These are phyloP conservation scores for Begonia peltatifolia DNA, from an alignment of 306 rosid species.

Conservation along the genomic window DNA sequence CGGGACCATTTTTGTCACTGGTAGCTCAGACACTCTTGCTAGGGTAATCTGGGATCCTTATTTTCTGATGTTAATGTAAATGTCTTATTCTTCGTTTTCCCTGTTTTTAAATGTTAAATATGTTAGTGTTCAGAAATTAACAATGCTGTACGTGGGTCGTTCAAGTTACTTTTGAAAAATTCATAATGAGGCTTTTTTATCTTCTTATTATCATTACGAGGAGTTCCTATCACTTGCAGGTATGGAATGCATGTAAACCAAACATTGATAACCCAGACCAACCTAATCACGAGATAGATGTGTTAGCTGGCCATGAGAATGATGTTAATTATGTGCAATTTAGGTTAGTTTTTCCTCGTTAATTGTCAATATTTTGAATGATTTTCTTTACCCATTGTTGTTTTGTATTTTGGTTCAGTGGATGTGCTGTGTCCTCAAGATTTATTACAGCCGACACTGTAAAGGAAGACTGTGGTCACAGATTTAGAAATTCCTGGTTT, in stretches of 20 bases:
- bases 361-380: neutral
- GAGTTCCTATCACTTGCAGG: slow-evolving; percentile 31
- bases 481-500: slow-evolving; percentile 68
- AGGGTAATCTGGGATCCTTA: slow-evolving; percentile 31
- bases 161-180: too few relatives aligned
- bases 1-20: slow-evolving; percentile 87
- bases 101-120: too few relatives aligned
- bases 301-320: slow-evolving; percentile 79
- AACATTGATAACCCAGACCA: slow-evolving; percentile 38
- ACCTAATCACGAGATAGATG: slow-evolving; percentile 55
- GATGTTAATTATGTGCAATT: slow-evolving; percentile 90
- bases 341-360: slow-evolving; percentile 36
- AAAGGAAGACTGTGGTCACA: slow-evolving; percentile 54
- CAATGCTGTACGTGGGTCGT: too few relatives aligned
- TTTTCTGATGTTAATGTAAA: too few relatives aligned
- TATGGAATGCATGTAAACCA: slow-evolving; percentile 67
- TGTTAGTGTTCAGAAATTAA: too few relatives aligned
- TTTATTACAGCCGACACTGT: slow-evolving; percentile 35
- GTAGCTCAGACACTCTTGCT: slow-evolving; percentile 83
- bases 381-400: neutral
- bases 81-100: too few relatives aligned
- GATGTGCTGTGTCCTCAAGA: slow-evolving; percentile 69
- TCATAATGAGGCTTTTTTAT: too few relatives aligned
- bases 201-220: too few relatives aligned
- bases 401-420: slow-evolving; percentile 35